These are phyloP conservation scores for Coemansia sp. DNA, from an alignment of 192 early-diverging fungal genomes.

Conservation along the genomic window DNA sequence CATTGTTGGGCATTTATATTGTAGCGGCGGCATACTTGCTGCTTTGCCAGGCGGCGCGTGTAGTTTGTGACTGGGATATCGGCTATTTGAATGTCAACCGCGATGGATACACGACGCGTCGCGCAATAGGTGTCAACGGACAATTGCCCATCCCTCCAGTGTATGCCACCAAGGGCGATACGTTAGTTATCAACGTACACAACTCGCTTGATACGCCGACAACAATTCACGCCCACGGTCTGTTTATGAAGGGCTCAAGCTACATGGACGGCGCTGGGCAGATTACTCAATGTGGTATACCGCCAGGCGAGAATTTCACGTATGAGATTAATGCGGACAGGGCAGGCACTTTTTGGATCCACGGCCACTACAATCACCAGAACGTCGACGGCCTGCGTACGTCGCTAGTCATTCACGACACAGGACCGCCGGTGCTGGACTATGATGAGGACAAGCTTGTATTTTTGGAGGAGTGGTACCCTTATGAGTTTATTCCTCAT, in stretches of 20 bases:
- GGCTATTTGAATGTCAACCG: conserved; percentile 59
- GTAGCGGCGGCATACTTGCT: neutral
- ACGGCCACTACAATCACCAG: conserved; percentile 64
- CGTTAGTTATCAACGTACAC: conserved; percentile 19
- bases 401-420: conserved; percentile 64
- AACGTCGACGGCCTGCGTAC: conserved; percentile 76
- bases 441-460: conserved; percentile 63
- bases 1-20: neutral
- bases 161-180: conserved; percentile 15
- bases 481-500: conserved; percentile 11
- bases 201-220: conserved; percentile 58
- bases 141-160: conserved; percentile 51
- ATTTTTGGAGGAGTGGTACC: conserved; percentile 67
- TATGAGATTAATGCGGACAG: conserved; percentile 57
- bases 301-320: conserved; percentile 58
- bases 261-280: conserved; percentile 66
- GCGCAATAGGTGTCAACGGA: conserved; percentile 64
- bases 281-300: conserved; percentile 73
- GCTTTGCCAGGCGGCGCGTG: neutral
- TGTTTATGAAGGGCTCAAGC: conserved; percentile 66
- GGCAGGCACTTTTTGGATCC: conserved; percentile 78
- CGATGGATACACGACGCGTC: conserved; percentile 59
- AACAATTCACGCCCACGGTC: conserved; percentile 70
- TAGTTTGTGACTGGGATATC: conserved; percentile 58
- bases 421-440: conserved; percentile 50